Percentiles rank a stretch among this genome's conserved stretches.
phyloP scores from a whole-genome alignment of 1,284 basidiomycete species.

The Malassezia brasiliensis region DNA sequence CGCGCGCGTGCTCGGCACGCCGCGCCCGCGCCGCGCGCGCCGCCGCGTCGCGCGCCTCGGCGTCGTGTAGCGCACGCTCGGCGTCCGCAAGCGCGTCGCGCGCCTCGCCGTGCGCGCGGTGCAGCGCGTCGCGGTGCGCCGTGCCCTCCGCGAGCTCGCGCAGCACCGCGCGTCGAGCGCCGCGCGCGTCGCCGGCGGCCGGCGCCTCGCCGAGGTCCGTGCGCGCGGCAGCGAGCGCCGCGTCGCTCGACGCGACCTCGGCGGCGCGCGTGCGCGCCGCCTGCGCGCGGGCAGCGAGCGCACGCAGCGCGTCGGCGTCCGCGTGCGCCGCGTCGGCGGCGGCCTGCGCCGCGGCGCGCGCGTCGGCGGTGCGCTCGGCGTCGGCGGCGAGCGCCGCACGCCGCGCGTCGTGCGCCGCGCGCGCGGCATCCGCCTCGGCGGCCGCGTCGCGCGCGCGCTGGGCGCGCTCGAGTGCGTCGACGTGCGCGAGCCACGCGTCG shows the following conservation, averaged over 20 bases:
- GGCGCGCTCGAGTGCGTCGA: background rate
- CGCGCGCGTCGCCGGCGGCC: background rate
- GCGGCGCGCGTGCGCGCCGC: constrained; percentile 36
- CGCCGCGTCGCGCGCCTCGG: background rate
- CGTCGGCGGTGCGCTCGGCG: constrained; percentile 27
- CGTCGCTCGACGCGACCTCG: background rate
- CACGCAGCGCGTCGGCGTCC: constrained; percentile 19
- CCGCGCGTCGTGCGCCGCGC: background rate
- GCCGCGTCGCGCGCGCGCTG: background rate
- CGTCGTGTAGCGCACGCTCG: background rate
- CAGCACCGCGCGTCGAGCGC: background rate
- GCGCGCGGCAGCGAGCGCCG: background rate
- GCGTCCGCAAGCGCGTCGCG: background rate
- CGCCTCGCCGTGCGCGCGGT: background rate
- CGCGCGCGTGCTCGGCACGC: constrained; percentile 56
- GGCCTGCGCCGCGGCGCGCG: constrained; percentile 47
- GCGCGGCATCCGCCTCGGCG: background rate
- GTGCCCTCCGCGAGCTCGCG: background rate
- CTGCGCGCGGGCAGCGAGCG: constrained; percentile 26
- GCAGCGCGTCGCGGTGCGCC: background rate
- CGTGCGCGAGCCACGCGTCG: constrained; percentile 8
- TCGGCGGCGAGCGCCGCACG: background rate
- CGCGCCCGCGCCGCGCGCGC: background rate
- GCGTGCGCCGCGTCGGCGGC: constrained; percentile 38
- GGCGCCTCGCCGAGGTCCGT: background rate